Percentiles rank a stretch among this genome's conserved stretches.
phyloP scores from a whole-genome alignment of 768 basidiomycete species.

The Dendrothele bispora region DNA sequence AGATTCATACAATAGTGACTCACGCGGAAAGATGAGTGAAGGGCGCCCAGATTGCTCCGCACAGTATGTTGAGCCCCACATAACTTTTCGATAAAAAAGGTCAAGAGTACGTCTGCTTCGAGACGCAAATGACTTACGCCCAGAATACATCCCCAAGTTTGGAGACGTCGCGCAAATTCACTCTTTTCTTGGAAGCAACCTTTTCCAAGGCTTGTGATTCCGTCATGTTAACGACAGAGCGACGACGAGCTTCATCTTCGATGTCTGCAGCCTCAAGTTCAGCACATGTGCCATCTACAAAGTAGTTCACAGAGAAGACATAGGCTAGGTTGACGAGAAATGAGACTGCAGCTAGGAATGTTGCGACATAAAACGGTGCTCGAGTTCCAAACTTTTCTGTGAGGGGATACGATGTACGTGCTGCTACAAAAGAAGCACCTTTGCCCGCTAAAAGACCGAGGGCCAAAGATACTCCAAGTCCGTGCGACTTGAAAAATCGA shows the following conservation, averaged over 20 bases:
- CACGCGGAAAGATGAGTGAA: slow-evolving; percentile 78
- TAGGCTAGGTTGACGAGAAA: slow-evolving; percentile 71
- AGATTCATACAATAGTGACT: slow-evolving; percentile 20
- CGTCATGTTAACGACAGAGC: slow-evolving; percentile 42
- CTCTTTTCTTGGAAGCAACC: slow-evolving; percentile 65
- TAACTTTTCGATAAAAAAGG: slow-evolving; percentile 42
- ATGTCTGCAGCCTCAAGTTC: slow-evolving; percentile 67
- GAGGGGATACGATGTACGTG: slow-evolving; percentile 76
- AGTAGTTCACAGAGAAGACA: slow-evolving; percentile 61
- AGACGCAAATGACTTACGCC: slow-evolving; percentile 67
- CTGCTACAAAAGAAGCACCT: slow-evolving; percentile 72
- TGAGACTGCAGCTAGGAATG: slow-evolving; percentile 61
- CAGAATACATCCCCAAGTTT: slow-evolving; percentile 77
- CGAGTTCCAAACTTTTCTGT: slow-evolving; percentile 63
- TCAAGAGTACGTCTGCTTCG: neutral
- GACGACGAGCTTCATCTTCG: slow-evolving; percentile 50
- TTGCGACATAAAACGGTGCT: slow-evolving; percentile 75
- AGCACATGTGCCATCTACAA: slow-evolving; percentile 58
- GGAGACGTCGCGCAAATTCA: slow-evolving; percentile 58
- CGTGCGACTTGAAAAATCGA: slow-evolving; percentile 75
- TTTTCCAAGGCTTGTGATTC: slow-evolving; percentile 64
- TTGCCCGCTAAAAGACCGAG: slow-evolving; percentile 85
- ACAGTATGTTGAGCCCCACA: slow-evolving; percentile 72
- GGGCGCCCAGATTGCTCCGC: slow-evolving; percentile 76
- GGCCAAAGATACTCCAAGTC: slow-evolving; percentile 75